Conservation (phyloP, 176 grass and related monocot genomes). For the Calamus simplicifolius region DNA sequence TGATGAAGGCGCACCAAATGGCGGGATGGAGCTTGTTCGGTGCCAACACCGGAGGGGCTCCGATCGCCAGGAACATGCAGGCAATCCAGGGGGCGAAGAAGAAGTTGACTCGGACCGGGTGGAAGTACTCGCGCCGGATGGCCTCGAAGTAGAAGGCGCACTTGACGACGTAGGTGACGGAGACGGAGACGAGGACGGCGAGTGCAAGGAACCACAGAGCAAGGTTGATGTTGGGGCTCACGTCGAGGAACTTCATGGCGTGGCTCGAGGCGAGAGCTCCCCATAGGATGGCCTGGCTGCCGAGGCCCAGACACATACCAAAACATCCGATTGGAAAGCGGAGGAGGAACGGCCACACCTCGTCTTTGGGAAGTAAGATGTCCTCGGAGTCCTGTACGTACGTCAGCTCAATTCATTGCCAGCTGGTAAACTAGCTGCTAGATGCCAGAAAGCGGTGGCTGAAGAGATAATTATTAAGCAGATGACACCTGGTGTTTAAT, state of each 20-base stretch:
- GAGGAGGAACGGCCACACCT: constrained; percentile 95
- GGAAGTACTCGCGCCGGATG: constrained; percentile 94
- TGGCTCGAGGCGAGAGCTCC: constrained; percentile 60
- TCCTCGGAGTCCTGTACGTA: constrained; percentile 95
- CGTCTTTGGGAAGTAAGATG: constrained; percentile 82
- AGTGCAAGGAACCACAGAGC: constrained; percentile 62
- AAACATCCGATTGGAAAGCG: constrained; percentile 93
- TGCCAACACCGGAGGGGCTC: constrained; percentile 35
- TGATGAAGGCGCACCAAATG: constrained; percentile 55
- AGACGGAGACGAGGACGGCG: constrained; percentile 40
- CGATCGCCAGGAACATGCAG: constrained; percentile 94
- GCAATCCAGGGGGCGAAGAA: constrained; percentile 94
- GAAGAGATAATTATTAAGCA: neutral
- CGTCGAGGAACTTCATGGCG: constrained; percentile 59
- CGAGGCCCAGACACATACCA: constrained; percentile 77
- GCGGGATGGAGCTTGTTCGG: constrained; percentile 53
- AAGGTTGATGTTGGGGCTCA: constrained; percentile 68
- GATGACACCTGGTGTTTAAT: neutral
- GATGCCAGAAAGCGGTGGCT: too few species aligned
- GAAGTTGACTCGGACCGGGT: constrained; percentile 93
- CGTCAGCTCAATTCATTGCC: neutral
- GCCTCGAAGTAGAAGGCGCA: constrained; percentile 99
- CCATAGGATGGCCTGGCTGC: constrained; percentile 94
- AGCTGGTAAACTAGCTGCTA: too few species aligned
- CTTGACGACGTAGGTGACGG: constrained; percentile 74